Evolutionary conservation across 2,329 filamentous ascomycete species (phyloP), one percentile per base, ranked within the genome.

Genomic region (Hymenoscyphus infarciens): DNA sequence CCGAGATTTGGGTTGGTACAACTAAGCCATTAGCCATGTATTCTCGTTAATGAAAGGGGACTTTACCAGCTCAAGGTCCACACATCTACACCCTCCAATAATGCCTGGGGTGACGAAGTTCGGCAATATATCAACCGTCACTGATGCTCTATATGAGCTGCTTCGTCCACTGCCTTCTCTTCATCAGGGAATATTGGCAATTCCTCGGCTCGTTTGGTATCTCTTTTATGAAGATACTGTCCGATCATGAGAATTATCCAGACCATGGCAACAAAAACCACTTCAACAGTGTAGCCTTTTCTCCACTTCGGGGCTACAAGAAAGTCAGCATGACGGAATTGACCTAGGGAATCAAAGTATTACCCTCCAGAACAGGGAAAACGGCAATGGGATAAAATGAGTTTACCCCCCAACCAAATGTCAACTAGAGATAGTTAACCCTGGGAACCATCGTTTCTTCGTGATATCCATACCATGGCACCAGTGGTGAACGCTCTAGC

Each of bases 401-500:
- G 65, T 71, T 70, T 60, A 72, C 67, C 1, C 66, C 70, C 71
- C 70, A 73, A 1, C 70, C 72, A 11, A 73, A 63, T 4, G 74
- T 75, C 72, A 76, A 74, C 74, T 74, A 38, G 7, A 11, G n/a
- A 11, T 3, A 13, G 42, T 49, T 49, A 49, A 19, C 22, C 3
- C 6, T 25, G 1, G 19, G 19, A 49, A 49, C 42, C 42, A 25
- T 22, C 22, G n/a, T 19, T 11, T 25, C 2, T 22, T 11, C 35
- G 13, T 15, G 35, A 13, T 16, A 2, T 15, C 25, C 25, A 55
- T 65, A 69, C 70, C 71, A 75, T 75, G 6, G 73, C 73, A 45
- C 74, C 74, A 10, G 72, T 73, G 1, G 73, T 74, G 52, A 75
- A 75, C 1, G 71, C 71, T 42, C 70, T 52, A 19, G 70, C 71